phyloP scores from a whole-genome alignment of 306 rosid species.

The Quercus dentata region DNA sequence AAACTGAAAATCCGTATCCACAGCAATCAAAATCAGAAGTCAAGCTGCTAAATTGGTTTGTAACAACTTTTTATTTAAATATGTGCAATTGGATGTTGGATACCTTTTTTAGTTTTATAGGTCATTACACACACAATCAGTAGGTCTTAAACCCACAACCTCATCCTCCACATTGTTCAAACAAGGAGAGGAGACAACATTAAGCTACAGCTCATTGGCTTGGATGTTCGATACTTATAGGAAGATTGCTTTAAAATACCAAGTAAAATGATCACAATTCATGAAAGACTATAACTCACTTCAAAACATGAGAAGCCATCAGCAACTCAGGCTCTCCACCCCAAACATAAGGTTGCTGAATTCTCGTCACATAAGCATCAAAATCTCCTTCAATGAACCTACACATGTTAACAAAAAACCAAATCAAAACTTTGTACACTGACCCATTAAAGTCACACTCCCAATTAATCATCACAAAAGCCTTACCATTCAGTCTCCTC shows the following conservation, averaged over 20 bases:
- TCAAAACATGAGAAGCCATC: constrained; percentile 92
- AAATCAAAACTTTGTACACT: not conserved
- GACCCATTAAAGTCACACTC: not conserved
- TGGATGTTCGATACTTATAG: no score
- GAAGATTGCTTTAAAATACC: not conserved
- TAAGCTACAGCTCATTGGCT: no score
- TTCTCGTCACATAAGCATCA: constrained; percentile 66
- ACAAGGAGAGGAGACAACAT: no score
- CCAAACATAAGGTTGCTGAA: constrained; percentile 77
- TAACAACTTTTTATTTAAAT: no score
- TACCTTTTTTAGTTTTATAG: no score
- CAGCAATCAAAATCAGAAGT: not conserved
- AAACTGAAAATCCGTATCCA: not conserved
- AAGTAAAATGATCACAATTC: not conserved
- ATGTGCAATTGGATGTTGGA: no score
- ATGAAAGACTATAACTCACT: constrained; percentile 46
- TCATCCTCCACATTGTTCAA: no score
- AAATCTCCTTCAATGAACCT: constrained; percentile 95
- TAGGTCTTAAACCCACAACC: no score
- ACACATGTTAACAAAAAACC: not conserved
- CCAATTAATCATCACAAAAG: not conserved
- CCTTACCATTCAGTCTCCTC: constrained; percentile 83
- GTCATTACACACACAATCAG: no score
- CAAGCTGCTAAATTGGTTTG: not conserved
- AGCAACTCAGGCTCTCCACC: constrained; percentile 95